Conservation (phyloP, 2,329 filamentous ascomycete genomes). For the Acrocalymma vagum region DNA sequence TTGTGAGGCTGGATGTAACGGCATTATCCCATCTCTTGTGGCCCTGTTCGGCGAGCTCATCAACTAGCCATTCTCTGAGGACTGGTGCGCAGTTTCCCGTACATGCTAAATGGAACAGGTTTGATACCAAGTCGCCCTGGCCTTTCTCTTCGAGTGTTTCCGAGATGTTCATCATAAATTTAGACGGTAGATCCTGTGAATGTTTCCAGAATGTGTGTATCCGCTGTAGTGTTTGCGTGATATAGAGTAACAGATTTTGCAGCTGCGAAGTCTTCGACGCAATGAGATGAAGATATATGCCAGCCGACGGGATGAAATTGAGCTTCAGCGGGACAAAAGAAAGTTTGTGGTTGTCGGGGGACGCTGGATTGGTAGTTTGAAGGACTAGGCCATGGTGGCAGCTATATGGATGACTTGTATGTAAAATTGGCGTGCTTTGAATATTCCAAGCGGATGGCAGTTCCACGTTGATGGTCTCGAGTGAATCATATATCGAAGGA, state of each 20-base stretch:
- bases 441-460: constrained; percentile 55
- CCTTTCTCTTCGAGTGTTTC: constrained; percentile 75
- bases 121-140: constrained; percentile 74
- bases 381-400: constrained; percentile 81
- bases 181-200: constrained; percentile 77
- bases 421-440: constrained; percentile 61
- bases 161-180: constrained; percentile 80
- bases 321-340: constrained; percentile 75
- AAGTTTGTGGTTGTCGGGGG: constrained; percentile 41
- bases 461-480: constrained; percentile 75
- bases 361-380: constrained; percentile 45
- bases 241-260: constrained; percentile 85
- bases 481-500: constrained; percentile 85
- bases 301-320: constrained; percentile 80
- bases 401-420: constrained; percentile 76
- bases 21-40: constrained; percentile 96
- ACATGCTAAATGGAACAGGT: constrained; percentile 83
- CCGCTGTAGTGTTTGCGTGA: constrained; percentile 80
- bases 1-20: constrained; percentile 78
- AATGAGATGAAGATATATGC: constrained; percentile 82
- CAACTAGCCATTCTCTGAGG: constrained; percentile 87
- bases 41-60: constrained; percentile 75
- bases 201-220: constrained; percentile 86
- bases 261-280: constrained; percentile 87
- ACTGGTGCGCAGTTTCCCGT: constrained; percentile 81